A percentile compares a stretch with the other conserved stretches of the same genome.
Conservation (phyloP, 78 protist genomes). For the Dictyostelium brefeldianum region DNA sequence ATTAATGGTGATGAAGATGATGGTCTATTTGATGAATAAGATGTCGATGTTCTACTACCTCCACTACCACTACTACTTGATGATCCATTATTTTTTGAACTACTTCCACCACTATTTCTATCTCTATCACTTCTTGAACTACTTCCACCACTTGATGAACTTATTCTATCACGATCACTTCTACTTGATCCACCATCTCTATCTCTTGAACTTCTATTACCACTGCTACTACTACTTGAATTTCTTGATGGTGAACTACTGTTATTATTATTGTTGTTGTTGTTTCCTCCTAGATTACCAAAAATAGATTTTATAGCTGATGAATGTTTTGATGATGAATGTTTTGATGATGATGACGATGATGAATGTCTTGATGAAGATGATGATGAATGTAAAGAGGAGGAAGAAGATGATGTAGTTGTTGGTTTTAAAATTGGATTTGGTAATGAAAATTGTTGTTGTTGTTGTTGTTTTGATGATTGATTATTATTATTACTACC, state of each 20-base stretch:
- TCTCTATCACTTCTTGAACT: background rate
- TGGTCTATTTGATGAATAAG: background rate
- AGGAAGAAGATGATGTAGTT: background rate
- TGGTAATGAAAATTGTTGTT: conserved; percentile 9
- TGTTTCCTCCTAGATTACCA: conserved; percentile 1
- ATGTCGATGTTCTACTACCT: background rate
- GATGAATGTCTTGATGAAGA: background rate
- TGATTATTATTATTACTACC: background rate
- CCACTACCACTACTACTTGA: background rate
- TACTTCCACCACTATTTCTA: background rate
- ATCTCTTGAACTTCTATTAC: background rate
- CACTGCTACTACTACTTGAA: background rate
- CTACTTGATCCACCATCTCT: background rate
- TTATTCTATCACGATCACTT: background rate
- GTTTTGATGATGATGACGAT: conserved; percentile 3
- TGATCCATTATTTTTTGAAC: background rate
- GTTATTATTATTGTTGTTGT: too few species aligned
- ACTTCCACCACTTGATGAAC: background rate
- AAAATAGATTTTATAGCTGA: conserved; percentile 2
- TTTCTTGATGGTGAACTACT: background rate
- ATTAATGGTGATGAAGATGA: background rate
- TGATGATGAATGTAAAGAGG: background rate
- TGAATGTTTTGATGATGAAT: conserved; percentile 10
- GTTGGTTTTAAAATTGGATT: background rate
- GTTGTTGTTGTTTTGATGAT: background rate